Base-by-base conservation (phyloP, 306 rosid species). In the Cicer chorassanicum region DNA sequence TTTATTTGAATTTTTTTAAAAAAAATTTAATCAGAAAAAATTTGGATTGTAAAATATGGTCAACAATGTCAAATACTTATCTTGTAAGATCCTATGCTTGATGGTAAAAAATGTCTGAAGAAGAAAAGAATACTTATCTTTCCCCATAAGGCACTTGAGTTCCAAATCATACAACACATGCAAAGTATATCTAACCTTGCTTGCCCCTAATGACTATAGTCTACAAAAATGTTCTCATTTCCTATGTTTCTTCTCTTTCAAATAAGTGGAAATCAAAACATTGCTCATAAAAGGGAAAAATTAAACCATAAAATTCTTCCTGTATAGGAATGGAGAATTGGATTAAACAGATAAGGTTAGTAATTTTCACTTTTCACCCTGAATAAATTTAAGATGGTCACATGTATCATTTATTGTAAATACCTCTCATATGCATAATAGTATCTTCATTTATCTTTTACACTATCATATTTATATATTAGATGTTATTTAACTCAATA, bases 111-210 rank as follows among this genome's bases (percentile, higher is more conserved):
- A 81, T 68, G 53, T 77, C 59, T 19, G 19, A 66, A 21, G 84
- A 82, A 92, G 81, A 79, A 86, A 80, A 66, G 72, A 86, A 94
- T 91, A 82, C 89, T 75, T 89, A 67, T 21, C 91, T 90, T 91
- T 50, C 56, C 16, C 39, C 76, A 65, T 50, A 81, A 76, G 85
- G 85, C 76, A 76, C 71, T 81, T 40, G 71, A 87, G 85, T 79
- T 86, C 84, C 91, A 84, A 84, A 84, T 72, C 87, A 80, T 74
- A 54, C 68, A 59, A 63, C 49, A 38, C 85, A 85, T 94, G 88
- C 93, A 88, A 94, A 87, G 96, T 72, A 85, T 85, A 75, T 80
- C 16, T 36, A 29, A 82, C 82, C 75, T 86, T 82, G 87, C 88
- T 86, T 80, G 64, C 57, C 70, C 19, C 6, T 8, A 77, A 71